A percentile compares a stretch with the other conserved stretches of the same genome.
Evolutionary conservation across 2,329 filamentous ascomycete species (phyloP).

Genomic region (Fusarium decemcellulare): DNA sequence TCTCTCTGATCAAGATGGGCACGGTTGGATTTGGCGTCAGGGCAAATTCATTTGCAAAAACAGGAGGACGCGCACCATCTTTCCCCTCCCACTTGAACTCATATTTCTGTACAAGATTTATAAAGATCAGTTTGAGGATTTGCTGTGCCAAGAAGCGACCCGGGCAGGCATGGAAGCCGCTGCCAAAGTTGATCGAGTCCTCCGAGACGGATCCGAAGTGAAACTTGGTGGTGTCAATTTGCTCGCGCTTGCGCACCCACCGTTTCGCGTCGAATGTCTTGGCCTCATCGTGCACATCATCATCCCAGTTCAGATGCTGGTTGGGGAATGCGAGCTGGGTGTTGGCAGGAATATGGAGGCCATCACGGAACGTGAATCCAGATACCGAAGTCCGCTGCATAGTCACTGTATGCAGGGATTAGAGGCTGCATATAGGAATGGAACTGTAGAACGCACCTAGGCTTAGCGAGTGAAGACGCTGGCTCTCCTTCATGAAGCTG

Average conservation of each 20-base stretch:
- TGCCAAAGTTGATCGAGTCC: not conserved
- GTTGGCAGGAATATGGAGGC: not conserved
- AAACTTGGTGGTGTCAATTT: not conserved
- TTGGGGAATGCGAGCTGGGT: not conserved
- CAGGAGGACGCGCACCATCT: no score
- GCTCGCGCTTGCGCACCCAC: not conserved
- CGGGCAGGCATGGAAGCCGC: not conserved
- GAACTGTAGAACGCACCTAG: not conserved
- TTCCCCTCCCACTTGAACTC: not conserved
- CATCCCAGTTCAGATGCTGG: not conserved
- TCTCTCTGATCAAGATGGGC: no score
- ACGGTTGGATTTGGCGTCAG: no score
- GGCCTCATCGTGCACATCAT: not conserved
- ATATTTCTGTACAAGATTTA: not conserved
- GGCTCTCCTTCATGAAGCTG: not conserved
- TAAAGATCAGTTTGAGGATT: not conserved
- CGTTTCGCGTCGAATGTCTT: not conserved
- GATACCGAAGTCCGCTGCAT: no score
- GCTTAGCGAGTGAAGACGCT: not conserved
- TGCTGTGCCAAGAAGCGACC: not conserved
- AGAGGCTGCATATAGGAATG: no score
- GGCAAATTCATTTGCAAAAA: no score
- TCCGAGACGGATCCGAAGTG: not conserved
- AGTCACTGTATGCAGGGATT: no score
- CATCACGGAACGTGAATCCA: not conserved